phyloP scores from a whole-genome alignment of 2,329 filamentous ascomycete genomes.

The Clonostachys solani region DNA sequence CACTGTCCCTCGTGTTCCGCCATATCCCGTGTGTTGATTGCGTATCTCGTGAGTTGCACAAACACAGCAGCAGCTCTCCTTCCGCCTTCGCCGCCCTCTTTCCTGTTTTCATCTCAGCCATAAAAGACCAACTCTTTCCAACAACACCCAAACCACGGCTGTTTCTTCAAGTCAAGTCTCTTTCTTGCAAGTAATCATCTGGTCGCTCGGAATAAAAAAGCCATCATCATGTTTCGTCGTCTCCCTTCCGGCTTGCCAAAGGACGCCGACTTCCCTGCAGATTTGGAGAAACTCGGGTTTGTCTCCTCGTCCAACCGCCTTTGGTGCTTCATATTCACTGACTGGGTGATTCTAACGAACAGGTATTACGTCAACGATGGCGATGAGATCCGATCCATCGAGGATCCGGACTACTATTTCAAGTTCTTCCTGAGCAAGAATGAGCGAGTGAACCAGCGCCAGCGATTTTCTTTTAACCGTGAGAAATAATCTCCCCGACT shows the following conservation, averaged over 20 bases:
- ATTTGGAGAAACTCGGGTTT: conserved; percentile 70
- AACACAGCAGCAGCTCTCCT: too few species aligned
- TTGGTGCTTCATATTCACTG: background rate
- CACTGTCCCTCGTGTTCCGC: too few species aligned
- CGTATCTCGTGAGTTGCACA: background rate
- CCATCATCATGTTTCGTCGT: conserved; percentile 65
- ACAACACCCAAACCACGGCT: background rate
- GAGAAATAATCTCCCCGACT: conserved; percentile 13
- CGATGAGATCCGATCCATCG: conserved; percentile 70
- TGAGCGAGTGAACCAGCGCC: conserved; percentile 71
- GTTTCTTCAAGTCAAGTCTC: background rate
- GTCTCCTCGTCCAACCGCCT: background rate
- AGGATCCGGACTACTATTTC: conserved; percentile 65
- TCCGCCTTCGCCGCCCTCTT: too few species aligned
- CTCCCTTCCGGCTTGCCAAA: conserved; percentile 63
- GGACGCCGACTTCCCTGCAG: conserved; percentile 61
- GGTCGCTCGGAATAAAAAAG: background rate
- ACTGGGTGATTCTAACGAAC: background rate
- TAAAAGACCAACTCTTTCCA: background rate
- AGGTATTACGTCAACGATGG: conserved; percentile 77
- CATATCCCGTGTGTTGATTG: too few species aligned
- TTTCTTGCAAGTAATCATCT: too few species aligned
- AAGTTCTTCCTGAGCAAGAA: conserved; percentile 71
- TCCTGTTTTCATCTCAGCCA: background rate
- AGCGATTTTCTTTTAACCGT: conserved; percentile 73